A percentile compares a stretch with the other conserved stretches of the same genome.
Conservation (phyloP, 495 filamentous ascomycete genomes). For the Podospora bellae-mahoneyi region DNA sequence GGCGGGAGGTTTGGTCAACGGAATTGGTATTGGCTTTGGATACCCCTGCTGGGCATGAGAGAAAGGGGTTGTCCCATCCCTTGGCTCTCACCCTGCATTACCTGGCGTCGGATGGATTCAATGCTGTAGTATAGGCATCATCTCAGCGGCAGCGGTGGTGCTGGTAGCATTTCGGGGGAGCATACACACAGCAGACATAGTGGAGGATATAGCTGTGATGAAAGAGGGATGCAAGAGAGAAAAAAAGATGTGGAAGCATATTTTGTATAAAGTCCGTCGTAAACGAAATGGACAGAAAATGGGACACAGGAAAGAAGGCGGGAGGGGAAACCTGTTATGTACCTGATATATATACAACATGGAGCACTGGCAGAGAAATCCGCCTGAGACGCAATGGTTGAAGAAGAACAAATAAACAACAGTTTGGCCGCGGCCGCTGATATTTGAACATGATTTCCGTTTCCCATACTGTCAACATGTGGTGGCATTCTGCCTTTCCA, state of each 20-base stretch:
- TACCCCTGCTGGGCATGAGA: slow-evolving; percentile 6
- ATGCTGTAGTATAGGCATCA: not conserved
- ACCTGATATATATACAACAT: not conserved
- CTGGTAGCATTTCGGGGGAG: not conserved
- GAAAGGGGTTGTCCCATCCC: not conserved
- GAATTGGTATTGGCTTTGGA: slow-evolving; percentile 11
- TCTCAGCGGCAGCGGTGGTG: not conserved
- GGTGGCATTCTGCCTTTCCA: not conserved
- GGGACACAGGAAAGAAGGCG: not conserved
- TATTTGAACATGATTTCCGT: not conserved
- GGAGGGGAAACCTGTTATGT: not conserved
- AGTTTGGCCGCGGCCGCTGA: not conserved
- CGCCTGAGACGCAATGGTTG: not conserved
- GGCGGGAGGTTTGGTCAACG: not conserved
- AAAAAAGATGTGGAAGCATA: not conserved
- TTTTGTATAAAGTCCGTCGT: not conserved
- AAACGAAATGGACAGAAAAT: not conserved
- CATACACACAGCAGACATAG: not conserved
- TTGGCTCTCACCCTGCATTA: not conserved
- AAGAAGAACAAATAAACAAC: not conserved
- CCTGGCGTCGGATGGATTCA: not conserved
- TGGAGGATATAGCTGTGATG: not conserved
- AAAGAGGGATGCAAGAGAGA: not conserved
- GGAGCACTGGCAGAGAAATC: not conserved
- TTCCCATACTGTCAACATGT: not conserved